These are phyloP conservation scores for Lumnitzera racemosa DNA, from an alignment of 345 rosid genomes.

Conservation along the genomic window DNA sequence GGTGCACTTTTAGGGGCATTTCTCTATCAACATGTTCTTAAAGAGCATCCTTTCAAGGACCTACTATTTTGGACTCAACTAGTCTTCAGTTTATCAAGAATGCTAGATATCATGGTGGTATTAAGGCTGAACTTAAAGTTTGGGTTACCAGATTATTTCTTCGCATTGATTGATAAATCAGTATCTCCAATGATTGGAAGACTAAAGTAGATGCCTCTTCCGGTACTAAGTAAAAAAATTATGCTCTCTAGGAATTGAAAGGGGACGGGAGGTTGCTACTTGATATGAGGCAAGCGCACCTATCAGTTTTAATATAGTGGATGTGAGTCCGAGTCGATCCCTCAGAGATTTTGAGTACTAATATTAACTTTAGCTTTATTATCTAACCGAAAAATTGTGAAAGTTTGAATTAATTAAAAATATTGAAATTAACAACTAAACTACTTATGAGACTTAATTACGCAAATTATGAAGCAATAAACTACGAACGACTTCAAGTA, in stretches of 20 bases:
- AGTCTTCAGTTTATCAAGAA: conserved; percentile 66
- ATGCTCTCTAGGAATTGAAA: conserved; percentile 82
- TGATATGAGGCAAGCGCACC: no score
- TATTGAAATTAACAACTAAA: no score
- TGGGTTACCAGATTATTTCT: conserved; percentile 64
- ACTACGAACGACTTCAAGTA: no score
- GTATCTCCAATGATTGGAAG: conserved; percentile 44
- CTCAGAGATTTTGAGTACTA: no score
- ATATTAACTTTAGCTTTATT: no score
- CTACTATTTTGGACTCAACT: conserved; percentile 79
- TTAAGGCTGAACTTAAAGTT: conserved; percentile 55
- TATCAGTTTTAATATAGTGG: no score
- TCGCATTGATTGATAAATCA: conserved; percentile 59
- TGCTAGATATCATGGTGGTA: conserved; percentile 80
- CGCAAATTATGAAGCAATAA: no score
- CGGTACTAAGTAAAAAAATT: conserved; percentile 70
- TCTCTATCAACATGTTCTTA: conserved; percentile 59
- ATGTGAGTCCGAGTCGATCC: no score
- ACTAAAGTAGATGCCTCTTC: conserved; percentile 39
- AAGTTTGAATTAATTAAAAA: no score
- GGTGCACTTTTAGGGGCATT: conserved; percentile 77
- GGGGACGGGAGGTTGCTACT: conserved; percentile 78
- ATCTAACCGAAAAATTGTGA: no score
- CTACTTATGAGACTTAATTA: no score
- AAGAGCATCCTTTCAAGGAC: conserved; percentile 64